Base-by-base conservation (phyloP, 2,329 filamentous ascomycete species). In the Malbranchea zuffiana region DNA sequence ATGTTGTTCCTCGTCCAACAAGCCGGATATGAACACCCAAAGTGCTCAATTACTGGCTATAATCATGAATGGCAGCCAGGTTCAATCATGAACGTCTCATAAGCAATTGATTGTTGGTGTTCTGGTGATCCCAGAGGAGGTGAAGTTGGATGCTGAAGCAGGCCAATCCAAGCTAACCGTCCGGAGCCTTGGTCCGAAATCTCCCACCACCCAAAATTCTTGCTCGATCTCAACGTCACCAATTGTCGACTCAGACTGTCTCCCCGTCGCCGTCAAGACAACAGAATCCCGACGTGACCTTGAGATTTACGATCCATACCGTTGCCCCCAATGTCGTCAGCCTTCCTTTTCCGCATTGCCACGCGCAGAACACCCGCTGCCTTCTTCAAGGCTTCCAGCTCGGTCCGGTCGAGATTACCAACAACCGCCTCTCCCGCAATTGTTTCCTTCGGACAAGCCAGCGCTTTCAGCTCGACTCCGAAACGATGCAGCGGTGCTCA, bases 321-420 rank as follows among this genome's bases (percentile, higher is more conserved):
- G 13, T 27, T 23, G n/a, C 15, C 29, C 40, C 37, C 33, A 63
- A 82, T 80, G 75, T 74, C 75, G 60, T 78, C 80, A 53, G 66
- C 74, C 49, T 69, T 75, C 45, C 63, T 86, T 56, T 68, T 86
- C 66, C 80, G 82, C 59, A 64, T 78, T 56, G 78, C 79, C 63
- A 72, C 73, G 62, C 80, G 81, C 66, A 72, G 69, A 63, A 69
- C 64, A 62, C 66, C 69, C 43, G 56, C 61, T 46, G 64, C 67
- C 61, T 68, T 81, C 60, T 69, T 78, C 66, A 78, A 77, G 73
- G 72, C 71, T 63, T 66, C 64, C 52, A 72, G 62, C 69, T 71
- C 62, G 66, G 68, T 60, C 67, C 71, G 60, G 64, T 57, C 67
- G 66, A 67, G 73, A 58, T 60, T 75, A 54, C 65, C 69, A 58